Conservation (phyloP, 1,139 yeast species). For the Oligophagozyma castellii region DNA sequence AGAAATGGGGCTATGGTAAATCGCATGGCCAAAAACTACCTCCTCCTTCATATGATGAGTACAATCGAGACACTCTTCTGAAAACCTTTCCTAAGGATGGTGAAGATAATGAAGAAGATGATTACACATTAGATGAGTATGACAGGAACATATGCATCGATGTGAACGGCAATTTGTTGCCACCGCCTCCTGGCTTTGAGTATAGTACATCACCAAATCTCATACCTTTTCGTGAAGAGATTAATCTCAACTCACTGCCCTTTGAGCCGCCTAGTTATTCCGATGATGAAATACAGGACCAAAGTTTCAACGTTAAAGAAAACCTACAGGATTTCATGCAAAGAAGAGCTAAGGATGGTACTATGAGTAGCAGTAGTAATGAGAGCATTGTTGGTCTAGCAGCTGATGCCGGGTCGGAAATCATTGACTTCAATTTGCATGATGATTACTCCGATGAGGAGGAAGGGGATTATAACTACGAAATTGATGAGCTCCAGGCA, state of each 20-base stretch:
- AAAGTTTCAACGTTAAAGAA: slow-evolving; percentile 1
- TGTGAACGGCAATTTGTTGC: slow-evolving; percentile 17
- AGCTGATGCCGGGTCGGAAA: slow-evolving; percentile 1
- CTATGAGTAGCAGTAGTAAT: slow-evolving; percentile 3
- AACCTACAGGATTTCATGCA: not conserved
- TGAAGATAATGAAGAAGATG: slow-evolving; percentile 21
- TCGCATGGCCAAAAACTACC: slow-evolving; percentile 56
- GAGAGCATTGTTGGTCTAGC: slow-evolving; percentile 2
- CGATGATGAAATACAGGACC: slow-evolving; percentile 11
- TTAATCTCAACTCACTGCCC: slow-evolving; percentile 23
- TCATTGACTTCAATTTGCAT: slow-evolving; percentile 5
- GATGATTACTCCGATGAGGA: slow-evolving; percentile 13
- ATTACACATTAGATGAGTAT: slow-evolving; percentile 8
- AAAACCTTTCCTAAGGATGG: slow-evolving; percentile 28
- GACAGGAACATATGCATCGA: slow-evolving; percentile 22
- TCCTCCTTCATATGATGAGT: slow-evolving; percentile 54
- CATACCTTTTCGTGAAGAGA: slow-evolving; percentile 17
- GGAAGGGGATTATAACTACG: slow-evolving; percentile 5
- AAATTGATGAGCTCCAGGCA: slow-evolving; percentile 4
- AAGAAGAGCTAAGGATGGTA: not conserved
- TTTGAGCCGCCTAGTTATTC: slow-evolving; percentile 27
- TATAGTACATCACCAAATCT: slow-evolving; percentile 20
- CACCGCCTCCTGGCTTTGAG: slow-evolving; percentile 26
- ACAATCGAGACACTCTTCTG: slow-evolving; percentile 28
- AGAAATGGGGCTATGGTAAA: slow-evolving; percentile 83